Base-by-base conservation (phyloP, 2,329 filamentous ascomycete genomes). In the Fusarium liriodendri region DNA sequence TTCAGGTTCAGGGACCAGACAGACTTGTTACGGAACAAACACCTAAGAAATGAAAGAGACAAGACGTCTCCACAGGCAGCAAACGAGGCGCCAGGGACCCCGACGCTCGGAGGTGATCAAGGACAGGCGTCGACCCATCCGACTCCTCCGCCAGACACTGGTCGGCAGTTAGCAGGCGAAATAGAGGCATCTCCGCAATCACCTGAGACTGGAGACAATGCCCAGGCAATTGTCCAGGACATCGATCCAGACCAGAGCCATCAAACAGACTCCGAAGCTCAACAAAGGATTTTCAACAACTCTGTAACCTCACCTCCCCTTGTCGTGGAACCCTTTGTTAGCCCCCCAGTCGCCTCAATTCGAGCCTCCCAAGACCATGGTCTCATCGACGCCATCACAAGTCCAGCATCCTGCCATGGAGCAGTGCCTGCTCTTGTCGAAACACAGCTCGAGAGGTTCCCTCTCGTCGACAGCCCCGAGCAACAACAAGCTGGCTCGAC, bases 1-100 rank as follows among this genome's bases (percentile, higher is more conserved):
- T 62, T 74, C 7, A 54, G 72, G 4, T 74, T 74, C 42, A 74
- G 69, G 11, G 71, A 74, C 33, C 72, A 74, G 11, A 74, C 66
- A 8, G 67, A 72, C 20, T 29, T 72, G 1, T 60, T 72, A 8
- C 59, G 42, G 14, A 47, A 25, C 42, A 47, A 47, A 14, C 42
- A 25, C 14, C 42, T 18, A 14, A 25, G 42, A 16, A 47, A 47
- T 47, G 42, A 47, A 47, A 47, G 14, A 47, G 42, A 52, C 5
- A 27, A 63, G 27, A 45, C 58, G 2, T 65, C 64, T 0, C 65
- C 58, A 8, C 59, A 47, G 22, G 14, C 8, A 5, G 33, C 5
- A 61, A 70, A 42, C 10, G 69, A 2, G 50, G 5, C 33, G 25
- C 9, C 69, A 72, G 11, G 58, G 6, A 16, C 10, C 64, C 2